Evolutionary conservation across 2,329 filamentous ascomycete species (phyloP).

Genomic region (Fusarium lateritium): DNA sequence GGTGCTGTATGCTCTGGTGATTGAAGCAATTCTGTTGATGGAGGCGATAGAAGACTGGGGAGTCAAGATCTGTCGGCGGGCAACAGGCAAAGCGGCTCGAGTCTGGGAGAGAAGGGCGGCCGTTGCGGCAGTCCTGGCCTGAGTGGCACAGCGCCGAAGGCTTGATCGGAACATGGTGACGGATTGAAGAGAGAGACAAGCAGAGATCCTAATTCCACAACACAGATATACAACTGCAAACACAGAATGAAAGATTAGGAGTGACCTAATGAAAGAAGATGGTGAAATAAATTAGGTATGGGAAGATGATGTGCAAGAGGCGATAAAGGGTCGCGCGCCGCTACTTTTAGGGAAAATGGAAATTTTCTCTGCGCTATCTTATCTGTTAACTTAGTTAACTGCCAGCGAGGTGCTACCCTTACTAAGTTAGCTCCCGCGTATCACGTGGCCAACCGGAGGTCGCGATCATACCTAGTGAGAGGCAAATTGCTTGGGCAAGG

Average conservation of each 20-base stretch:
- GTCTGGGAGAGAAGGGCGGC: conserved; percentile 51
- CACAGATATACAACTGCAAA: conserved; percentile 20
- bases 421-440: conserved; percentile 4
- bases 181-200: conserved; percentile 5
- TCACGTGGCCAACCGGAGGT: conserved; percentile 30
- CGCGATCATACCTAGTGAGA: background rate
- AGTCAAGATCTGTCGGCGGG: conserved; percentile 43
- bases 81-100: conserved; percentile 47
- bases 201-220: conserved; percentile 21
- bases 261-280: conserved; percentile 15
- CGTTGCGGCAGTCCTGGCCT: conserved; percentile 53
- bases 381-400: conserved; percentile 24
- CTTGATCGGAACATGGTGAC: conserved; percentile 56
- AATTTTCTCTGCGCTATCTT: conserved; percentile 29
- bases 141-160: conserved; percentile 57
- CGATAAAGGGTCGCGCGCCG: conserved; percentile 36
- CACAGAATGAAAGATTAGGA: conserved; percentile 19
- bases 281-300: conserved; percentile 30
- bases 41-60: conserved; percentile 32
- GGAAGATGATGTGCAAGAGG: conserved; percentile 23
- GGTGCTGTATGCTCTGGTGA: conserved; percentile 58
- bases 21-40: conserved; percentile 44
- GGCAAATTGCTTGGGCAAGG: background rate
- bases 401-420: conserved; percentile 9
- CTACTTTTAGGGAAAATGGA: conserved; percentile 18